Evolutionary conservation across 108 stramenopile genomes (phyloP), one percentile per base, ranked within the genome.

Genomic region (Cyclotella choctawhatcheeana): DNA sequence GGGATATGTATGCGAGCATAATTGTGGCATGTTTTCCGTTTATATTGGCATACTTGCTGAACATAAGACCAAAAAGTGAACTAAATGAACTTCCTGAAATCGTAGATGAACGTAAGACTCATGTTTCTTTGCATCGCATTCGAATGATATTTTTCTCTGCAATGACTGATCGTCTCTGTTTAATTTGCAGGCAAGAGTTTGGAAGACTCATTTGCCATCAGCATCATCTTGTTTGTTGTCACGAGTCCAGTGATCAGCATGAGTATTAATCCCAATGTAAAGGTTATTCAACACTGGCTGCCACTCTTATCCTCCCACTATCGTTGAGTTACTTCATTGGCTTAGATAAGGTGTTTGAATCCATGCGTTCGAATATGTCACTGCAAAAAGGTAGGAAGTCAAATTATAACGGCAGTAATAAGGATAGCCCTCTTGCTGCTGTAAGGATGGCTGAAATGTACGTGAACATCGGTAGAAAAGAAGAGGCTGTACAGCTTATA

Each of bases 361-460:
- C 31, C 54, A 10, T 27, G 63, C 64, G 31, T 64, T 3, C 35
- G 37, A 12, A 6, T 40, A 10, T 40, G 12, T 40, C 37, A 56
- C n/a, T n/a, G n/a, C n/a, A n/a, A n/a, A n/a, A n/a, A n/a, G n/a
- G n/a, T n/a, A n/a, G n/a, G n/a, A n/a, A n/a, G n/a, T n/a, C n/a
- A n/a, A n/a, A n/a, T n/a, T n/a, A n/a, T n/a, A n/a, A n/a, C n/a
- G 20, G 22, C 47, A 18, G 37, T 32, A 55, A 62, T n/a, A 40
- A 64, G 45, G 56, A 34, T 51, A 47, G 48, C 4, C 60, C 75
- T 37, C 58, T 60, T 18, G 62, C 43, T 43, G 68, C 75, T 6
- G 60, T 76, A n/a, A 76, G 63, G 58, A 76, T 76, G 75, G 69
- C 69, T 18, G 69, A 76, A 31, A 69, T 76, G 69, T 76, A 76